phyloP scores from a whole-genome alignment of 495 filamentous ascomycete genomes.

The Durotheca rogersii region DNA sequence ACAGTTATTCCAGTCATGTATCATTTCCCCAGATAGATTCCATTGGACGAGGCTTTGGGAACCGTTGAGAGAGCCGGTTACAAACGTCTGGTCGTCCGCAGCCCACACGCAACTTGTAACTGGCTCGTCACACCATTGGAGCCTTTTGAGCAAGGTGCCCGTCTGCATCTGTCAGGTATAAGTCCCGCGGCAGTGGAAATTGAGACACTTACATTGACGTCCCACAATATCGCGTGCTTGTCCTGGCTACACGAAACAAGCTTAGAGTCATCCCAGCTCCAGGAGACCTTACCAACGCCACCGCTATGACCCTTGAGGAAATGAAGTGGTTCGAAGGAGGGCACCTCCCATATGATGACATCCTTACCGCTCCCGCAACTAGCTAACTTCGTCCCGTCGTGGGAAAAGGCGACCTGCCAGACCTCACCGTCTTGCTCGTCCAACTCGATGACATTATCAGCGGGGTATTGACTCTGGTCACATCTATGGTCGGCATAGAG shows the following conservation, averaged over 20 bases:
- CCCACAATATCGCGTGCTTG: slow-evolving; percentile 74
- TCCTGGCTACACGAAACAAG: slow-evolving; percentile 81
- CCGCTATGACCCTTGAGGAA: slow-evolving; percentile 62
- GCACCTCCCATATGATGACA: slow-evolving; percentile 81
- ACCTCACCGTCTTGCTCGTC: slow-evolving; percentile 78
- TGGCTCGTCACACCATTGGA: slow-evolving; percentile 71
- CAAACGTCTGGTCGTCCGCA: slow-evolving; percentile 71
- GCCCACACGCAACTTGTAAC: slow-evolving; percentile 88
- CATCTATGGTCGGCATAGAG: slow-evolving; percentile 89
- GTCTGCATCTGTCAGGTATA: slow-evolving; percentile 53
- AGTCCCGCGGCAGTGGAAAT: slow-evolving; percentile 1
- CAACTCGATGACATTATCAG: slow-evolving; percentile 65
- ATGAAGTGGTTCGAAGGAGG: slow-evolving; percentile 64
- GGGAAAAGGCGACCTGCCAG: slow-evolving; percentile 87
- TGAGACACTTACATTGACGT: slow-evolving; percentile 61
- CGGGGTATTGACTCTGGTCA: slow-evolving; percentile 75
- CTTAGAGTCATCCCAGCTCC: slow-evolving; percentile 88
- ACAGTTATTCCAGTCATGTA: slow-evolving; percentile 63
- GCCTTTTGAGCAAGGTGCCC: slow-evolving; percentile 61
- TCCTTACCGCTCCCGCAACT: slow-evolving; percentile 73
- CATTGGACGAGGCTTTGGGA: slow-evolving; percentile 66
- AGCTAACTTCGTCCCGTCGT: slow-evolving; percentile 81
- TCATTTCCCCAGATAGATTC: slow-evolving; percentile 56
- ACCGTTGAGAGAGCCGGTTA: slow-evolving; percentile 77
- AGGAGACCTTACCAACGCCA: slow-evolving; percentile 73